Evolutionary conservation across 106 monocot species (phyloP).

Genomic region (Platanthera zijinensis): DNA sequence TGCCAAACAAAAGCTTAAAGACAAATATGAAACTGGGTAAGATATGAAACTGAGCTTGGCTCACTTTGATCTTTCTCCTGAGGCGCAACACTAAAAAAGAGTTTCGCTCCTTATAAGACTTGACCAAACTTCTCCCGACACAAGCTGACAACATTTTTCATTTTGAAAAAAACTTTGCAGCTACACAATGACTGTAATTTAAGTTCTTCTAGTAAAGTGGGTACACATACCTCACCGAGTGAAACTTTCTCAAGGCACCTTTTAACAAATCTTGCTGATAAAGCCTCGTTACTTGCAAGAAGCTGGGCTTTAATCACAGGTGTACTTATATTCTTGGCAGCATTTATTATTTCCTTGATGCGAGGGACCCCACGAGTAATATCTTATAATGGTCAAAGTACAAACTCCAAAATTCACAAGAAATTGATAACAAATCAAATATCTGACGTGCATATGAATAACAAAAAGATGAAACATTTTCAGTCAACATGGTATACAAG

Average conservation of each 20-base stretch:
- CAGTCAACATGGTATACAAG: background rate
- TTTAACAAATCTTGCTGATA: slow-evolving; percentile 61
- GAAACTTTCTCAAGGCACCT: slow-evolving; percentile 69
- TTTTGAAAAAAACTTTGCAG: background rate
- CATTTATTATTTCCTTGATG: slow-evolving; percentile 95
- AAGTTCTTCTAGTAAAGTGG: background rate
- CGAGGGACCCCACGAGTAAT: slow-evolving; percentile 98
- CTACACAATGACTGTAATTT: background rate
- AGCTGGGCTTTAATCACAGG: slow-evolving; percentile 74
- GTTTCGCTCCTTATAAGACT: too few species aligned
- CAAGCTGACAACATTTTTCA: background rate
- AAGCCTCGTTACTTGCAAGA: slow-evolving; percentile 32
- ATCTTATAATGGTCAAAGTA: slow-evolving; percentile 51
- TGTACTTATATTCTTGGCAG: slow-evolving; percentile 87
- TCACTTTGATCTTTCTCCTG: too few species aligned
- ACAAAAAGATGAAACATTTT: background rate
- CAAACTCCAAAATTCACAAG: slow-evolving; percentile 9
- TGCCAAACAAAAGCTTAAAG: too few species aligned
- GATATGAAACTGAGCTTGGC: too few species aligned
- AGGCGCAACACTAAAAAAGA: too few species aligned
- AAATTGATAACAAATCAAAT: background rate
- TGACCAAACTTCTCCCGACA: too few species aligned
- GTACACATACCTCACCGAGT: slow-evolving; percentile 54
- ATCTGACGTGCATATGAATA: background rate
- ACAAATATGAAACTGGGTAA: too few species aligned